Percentiles rank a stretch among this genome's conserved stretches.
These are phyloP conservation scores for Fusarium clavum DNA, from an alignment of 2,329 filamentous ascomycete genomes.

Conservation along the genomic window DNA sequence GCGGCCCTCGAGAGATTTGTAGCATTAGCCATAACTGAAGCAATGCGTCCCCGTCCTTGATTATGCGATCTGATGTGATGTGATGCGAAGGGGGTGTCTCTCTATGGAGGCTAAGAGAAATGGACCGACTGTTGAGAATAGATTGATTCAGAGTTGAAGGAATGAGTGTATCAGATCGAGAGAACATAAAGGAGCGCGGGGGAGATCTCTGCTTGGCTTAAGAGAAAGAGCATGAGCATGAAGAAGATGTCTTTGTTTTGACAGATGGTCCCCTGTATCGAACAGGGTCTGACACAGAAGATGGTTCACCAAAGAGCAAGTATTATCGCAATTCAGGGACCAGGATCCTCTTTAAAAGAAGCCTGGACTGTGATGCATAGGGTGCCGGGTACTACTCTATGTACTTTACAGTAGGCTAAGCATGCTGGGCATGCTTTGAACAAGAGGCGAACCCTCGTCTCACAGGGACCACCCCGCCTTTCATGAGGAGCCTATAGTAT, in stretches of 20 bases:
- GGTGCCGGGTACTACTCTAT: neutral
- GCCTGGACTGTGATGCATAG: conserved; percentile 16
- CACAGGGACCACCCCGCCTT: conserved; percentile 46
- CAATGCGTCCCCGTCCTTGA: conserved; percentile 10
- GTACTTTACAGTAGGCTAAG: neutral
- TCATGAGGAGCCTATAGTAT: conserved; percentile 39
- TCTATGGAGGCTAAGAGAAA: conserved; percentile 13
- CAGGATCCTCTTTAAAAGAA: conserved; percentile 36
- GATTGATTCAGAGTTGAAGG: conserved; percentile 32
- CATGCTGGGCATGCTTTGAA: conserved; percentile 20
- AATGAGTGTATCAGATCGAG: conserved; percentile 6
- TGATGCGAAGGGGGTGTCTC: conserved; percentile 20
- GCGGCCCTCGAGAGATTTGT: conserved; percentile 42
- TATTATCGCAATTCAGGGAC: conserved; percentile 29
- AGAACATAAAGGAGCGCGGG: conserved; percentile 17
- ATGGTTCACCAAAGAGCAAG: conserved; percentile 42
- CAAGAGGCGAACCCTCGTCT: conserved; percentile 39
- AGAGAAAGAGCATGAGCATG: conserved; percentile 11
- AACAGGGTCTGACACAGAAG: conserved; percentile 47
- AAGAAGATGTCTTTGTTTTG: conserved; percentile 30
- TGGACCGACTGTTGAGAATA: conserved; percentile 31
- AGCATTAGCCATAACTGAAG: conserved; percentile 35
- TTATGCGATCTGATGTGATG: conserved; percentile 3
- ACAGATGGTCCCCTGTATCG: conserved; percentile 35
- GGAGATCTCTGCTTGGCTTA: conserved; percentile 41